These are phyloP conservation scores for Rhododendron griersonianum DNA, from an alignment of 148 eudicot genomes.

Conservation along the genomic window DNA sequence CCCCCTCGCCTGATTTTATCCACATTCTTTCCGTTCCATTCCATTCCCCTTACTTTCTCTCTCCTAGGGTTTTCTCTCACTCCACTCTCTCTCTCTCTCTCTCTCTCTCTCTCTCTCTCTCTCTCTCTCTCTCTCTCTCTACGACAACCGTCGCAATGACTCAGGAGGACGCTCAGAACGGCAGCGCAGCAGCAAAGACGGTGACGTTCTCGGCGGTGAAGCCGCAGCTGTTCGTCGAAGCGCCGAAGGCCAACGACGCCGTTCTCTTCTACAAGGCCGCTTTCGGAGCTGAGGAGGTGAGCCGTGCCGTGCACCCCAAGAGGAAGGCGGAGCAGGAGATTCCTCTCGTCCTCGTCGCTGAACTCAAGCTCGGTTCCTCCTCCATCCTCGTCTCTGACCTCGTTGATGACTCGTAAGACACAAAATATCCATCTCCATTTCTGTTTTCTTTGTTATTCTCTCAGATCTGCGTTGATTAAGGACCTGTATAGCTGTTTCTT, in stretches of 20 bases:
- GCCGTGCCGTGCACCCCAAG: slow-evolving; percentile 56
- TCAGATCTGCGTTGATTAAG: not conserved
- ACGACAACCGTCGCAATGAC: slow-evolving; percentile 27
- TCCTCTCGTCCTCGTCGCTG: slow-evolving; percentile 45
- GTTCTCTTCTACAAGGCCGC: slow-evolving; percentile 83
- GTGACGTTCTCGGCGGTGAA: slow-evolving; percentile 50
- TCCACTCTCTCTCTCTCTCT: not conserved
- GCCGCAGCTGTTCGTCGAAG: slow-evolving; percentile 57
- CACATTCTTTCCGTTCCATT: not conserved
- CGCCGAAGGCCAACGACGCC: slow-evolving; percentile 65
- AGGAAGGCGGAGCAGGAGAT: slow-evolving; percentile 86
- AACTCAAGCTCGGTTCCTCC: slow-evolving; percentile 59
- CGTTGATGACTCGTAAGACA: slow-evolving; percentile 30
- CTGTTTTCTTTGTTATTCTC: not conserved
- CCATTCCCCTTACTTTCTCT: not conserved
- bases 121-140: slow-evolving; percentile 28
- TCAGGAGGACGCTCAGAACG: slow-evolving; percentile 42
- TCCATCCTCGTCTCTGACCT: slow-evolving; percentile 55
- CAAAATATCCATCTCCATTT: not conserved
- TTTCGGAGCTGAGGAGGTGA: slow-evolving; percentile 77
- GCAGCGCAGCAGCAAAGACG: slow-evolving; percentile 19
- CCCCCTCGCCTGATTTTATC: not conserved
- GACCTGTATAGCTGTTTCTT: not conserved
- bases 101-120: slow-evolving; percentile 34
- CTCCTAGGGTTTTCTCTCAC: slow-evolving; percentile 6